Percentiles rank a stretch among this genome's conserved stretches.
Evolutionary conservation across 1,284 basidiomycete species (phyloP).

Genomic region (Cryptococcus neoformans): DNA sequence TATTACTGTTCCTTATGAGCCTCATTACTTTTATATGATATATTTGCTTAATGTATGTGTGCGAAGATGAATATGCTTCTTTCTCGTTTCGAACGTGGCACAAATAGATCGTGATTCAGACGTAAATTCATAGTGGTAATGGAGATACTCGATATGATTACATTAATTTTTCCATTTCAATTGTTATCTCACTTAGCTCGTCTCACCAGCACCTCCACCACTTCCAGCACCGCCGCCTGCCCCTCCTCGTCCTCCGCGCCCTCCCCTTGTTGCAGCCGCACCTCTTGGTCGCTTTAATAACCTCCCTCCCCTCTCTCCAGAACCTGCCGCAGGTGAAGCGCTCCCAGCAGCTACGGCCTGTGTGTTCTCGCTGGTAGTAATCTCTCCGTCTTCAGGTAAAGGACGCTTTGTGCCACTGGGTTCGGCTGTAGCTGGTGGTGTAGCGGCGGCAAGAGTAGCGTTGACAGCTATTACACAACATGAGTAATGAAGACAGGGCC

Average conservation of each 20-base stretch:
- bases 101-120: too few relatives aligned
- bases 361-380: constrained; percentile 2
- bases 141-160: too few relatives aligned
- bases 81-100: too few relatives aligned
- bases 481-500: background rate
- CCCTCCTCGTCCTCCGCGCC: constrained; percentile 12
- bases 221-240: constrained; percentile 1
- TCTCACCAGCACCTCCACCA: background rate
- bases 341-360: constrained; percentile 4
- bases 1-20: too few relatives aligned
- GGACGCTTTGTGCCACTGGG: constrained; percentile 24
- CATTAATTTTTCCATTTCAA: too few relatives aligned
- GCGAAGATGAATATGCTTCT: too few relatives aligned
- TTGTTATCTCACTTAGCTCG: too few relatives aligned
- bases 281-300: constrained; percentile 30
- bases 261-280: constrained; percentile 11
- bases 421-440: constrained; percentile 6
- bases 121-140: too few relatives aligned
- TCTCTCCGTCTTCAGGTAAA: constrained; percentile 31
- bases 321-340: constrained; percentile 6
- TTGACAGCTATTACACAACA: constrained; percentile 31
- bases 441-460: constrained; percentile 26
- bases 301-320: constrained; percentile 13
- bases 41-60: too few relatives aligned
- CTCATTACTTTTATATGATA: too few relatives aligned